phyloP scores from a whole-genome alignment of 352 stramenopile species.

The Globisporangium abappressorium region DNA sequence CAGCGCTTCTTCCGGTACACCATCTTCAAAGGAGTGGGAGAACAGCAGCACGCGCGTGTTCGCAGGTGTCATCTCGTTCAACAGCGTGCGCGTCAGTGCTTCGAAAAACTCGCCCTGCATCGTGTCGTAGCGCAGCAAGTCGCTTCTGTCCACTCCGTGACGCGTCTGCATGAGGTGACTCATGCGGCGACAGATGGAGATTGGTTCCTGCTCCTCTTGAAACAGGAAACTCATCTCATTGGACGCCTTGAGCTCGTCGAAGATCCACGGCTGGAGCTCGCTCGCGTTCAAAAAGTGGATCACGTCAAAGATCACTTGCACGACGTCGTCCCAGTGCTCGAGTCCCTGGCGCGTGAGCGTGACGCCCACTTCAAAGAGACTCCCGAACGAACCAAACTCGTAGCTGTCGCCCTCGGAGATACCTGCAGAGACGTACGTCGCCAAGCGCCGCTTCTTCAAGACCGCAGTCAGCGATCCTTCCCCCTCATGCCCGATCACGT shows the following conservation, averaged over 20 bases:
- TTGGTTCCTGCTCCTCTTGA: constrained; percentile 46
- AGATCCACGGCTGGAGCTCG: constrained; percentile 43
- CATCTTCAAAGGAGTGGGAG: constrained; percentile 42
- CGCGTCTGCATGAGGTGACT: constrained; percentile 57
- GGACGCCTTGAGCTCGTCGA: constrained; percentile 49
- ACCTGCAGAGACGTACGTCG: constrained; percentile 41
- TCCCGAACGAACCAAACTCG: constrained; percentile 60
- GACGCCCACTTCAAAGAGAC: constrained; percentile 52
- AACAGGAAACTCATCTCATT: constrained; percentile 59
- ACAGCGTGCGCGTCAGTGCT: constrained; percentile 21
- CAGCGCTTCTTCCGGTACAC: constrained; percentile 7
- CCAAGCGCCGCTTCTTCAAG: constrained; percentile 42
- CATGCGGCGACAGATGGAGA: constrained; percentile 40
- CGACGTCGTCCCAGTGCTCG: constrained; percentile 41
- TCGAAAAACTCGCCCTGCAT: constrained; percentile 50
- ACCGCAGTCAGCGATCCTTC: constrained; percentile 35
- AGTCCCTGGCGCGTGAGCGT: constrained; percentile 45
- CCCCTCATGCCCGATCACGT: constrained; percentile 56
- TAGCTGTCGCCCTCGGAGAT: constrained; percentile 51
- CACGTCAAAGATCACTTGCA: constrained; percentile 45
- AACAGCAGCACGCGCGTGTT: constrained; percentile 65
- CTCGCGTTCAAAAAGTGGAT: constrained; percentile 21
- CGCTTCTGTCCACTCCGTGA: constrained; percentile 32
- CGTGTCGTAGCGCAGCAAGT: constrained; percentile 58
- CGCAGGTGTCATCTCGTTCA: constrained; percentile 38